Percentiles rank a stretch among this genome's conserved stretches.
phyloP scores from a whole-genome alignment of 1,284 basidiomycete species.

The Afroboletus lepidellus region DNA sequence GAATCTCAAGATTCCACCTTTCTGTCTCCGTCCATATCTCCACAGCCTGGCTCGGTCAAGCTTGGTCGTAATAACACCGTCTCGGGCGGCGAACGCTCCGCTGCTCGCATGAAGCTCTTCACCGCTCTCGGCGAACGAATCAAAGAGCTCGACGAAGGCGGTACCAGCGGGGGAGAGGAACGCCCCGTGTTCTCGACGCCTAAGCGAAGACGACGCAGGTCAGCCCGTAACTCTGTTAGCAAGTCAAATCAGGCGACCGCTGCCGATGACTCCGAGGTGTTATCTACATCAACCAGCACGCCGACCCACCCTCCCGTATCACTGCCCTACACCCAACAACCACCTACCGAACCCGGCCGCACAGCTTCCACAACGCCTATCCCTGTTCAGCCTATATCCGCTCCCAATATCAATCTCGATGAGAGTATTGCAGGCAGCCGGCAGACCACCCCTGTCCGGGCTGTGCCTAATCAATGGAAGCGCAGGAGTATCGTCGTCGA shows the following conservation, averaged over 20 bases:
- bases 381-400: conserved; percentile 27
- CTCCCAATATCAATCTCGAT: conserved; percentile 31
- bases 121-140: conserved; percentile 60
- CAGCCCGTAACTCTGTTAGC: conserved; percentile 53
- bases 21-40: conserved; percentile 44
- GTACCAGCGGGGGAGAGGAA: conserved; percentile 64
- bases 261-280: conserved; percentile 62
- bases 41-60: conserved; percentile 47
- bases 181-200: conserved; percentile 41
- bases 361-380: conserved; percentile 33
- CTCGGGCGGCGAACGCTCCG: conserved; percentile 70
- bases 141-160: conserved; percentile 60
- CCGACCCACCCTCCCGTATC: conserved; percentile 57
- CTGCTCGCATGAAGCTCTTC: conserved; percentile 64
- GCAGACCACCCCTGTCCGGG: conserved; percentile 36
- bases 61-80: conserved; percentile 75
- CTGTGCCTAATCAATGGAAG: conserved; percentile 39
- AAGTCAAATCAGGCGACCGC: conserved; percentile 44
- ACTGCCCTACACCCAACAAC: conserved; percentile 37
- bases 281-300: conserved; percentile 60
- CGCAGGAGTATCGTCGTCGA: conserved; percentile 70
- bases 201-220: conserved; percentile 57
- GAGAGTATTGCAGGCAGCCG: conserved; percentile 32
- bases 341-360: conserved; percentile 23
- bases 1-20: conserved; percentile 41